phyloP scores from a whole-genome alignment of 495 filamentous ascomycete genomes.

The Cudoniella acicularis region DNA sequence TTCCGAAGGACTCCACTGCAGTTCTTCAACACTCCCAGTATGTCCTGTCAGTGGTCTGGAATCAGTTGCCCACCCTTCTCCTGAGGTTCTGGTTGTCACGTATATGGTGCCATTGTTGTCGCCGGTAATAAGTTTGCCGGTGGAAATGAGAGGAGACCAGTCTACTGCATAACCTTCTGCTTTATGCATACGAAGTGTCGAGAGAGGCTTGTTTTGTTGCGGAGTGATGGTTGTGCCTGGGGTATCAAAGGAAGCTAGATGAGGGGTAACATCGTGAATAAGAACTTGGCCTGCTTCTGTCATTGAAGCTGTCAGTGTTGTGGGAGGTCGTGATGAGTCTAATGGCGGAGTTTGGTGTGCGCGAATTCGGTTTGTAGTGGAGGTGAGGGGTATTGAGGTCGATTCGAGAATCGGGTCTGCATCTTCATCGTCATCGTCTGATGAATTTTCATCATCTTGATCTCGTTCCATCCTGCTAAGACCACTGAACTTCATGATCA shows the following conservation, averaged over 20 bases:
- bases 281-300: conserved; percentile 81
- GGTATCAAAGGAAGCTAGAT: conserved; percentile 81
- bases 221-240: conserved; percentile 77
- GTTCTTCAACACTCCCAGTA: conserved; percentile 80
- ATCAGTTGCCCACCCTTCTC: conserved; percentile 83
- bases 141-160: conserved; percentile 74
- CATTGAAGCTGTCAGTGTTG: conserved; percentile 86
- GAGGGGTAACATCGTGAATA: conserved; percentile 89
- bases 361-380: conserved; percentile 90
- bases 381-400: conserved; percentile 76
- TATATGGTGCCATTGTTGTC: conserved; percentile 90
- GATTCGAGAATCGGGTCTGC: conserved; percentile 93
- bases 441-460: conserved; percentile 60
- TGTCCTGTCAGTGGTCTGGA: conserved; percentile 78
- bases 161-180: conserved; percentile 91
- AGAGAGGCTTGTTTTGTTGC: conserved; percentile 78
- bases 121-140: conserved; percentile 84
- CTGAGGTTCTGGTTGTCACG: conserved; percentile 76
- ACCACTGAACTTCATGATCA: conserved; percentile 93
- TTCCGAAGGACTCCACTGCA: conserved; percentile 95
- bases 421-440: conserved; percentile 67
- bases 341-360: conserved; percentile 68
- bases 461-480: conserved; percentile 78
- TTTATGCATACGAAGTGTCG: conserved; percentile 86
- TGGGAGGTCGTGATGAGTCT: conserved; percentile 65